phyloP scores from a whole-genome alignment of 2,329 filamentous ascomycete genomes.

The Ophiocordyceps polyrhachis-furcata region DNA sequence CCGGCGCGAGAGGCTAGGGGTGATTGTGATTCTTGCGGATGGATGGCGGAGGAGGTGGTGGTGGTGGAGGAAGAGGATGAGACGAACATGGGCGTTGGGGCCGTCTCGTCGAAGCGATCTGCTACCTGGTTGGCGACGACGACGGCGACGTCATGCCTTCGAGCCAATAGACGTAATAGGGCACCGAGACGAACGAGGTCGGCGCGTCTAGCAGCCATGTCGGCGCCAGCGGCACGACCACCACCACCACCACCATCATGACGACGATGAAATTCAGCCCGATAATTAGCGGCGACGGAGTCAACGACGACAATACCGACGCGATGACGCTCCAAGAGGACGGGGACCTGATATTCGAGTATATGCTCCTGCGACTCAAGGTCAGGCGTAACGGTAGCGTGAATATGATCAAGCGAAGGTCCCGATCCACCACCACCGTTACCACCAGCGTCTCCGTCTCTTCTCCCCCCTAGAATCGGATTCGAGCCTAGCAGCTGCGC shows the following conservation, averaged over 20 bases:
- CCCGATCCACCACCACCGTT: conserved; percentile 7
- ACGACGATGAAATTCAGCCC: conserved; percentile 63
- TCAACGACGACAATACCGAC: conserved; percentile 76
- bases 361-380: conserved; percentile 94
- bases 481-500: conserved; percentile 57
- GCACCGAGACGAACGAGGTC: conserved; percentile 64
- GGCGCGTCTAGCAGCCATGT: conserved; percentile 56
- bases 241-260: conserved; percentile 7
- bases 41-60: conserved; percentile 12
- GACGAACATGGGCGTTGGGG: neutral
- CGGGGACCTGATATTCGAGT: conserved; percentile 76
- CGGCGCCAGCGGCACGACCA: conserved; percentile 15
- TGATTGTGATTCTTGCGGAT: too few species aligned
- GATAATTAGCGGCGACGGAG: conserved; percentile 87
- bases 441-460: conserved; percentile 6
- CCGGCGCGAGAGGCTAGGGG: too few species aligned
- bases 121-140: conserved; percentile 93
- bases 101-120: conserved; percentile 47
- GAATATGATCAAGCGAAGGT: conserved; percentile 56
- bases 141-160: conserved; percentile 56
- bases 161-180: conserved; percentile 57
- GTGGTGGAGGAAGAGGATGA: neutral
- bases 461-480: neutral
- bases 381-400: conserved; percentile 70
- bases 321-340: conserved; percentile 56